These are phyloP conservation scores for Tylopilus subfusipes DNA, from an alignment of 768 basidiomycete genomes.

Conservation along the genomic window DNA sequence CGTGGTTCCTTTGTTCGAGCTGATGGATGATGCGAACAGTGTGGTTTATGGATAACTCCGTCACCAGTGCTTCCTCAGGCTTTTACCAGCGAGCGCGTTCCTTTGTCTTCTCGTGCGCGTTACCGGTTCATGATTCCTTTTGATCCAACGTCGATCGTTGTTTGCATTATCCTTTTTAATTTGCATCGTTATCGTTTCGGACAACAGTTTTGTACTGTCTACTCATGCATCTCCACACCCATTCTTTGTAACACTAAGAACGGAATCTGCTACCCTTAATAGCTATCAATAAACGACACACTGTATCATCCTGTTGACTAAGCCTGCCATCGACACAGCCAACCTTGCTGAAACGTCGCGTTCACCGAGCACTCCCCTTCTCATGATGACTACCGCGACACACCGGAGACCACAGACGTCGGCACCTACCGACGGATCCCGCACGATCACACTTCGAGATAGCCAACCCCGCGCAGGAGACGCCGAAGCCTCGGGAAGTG, in stretches of 20 bases:
- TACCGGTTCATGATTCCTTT: background rate
- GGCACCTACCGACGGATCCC: slow-evolving; percentile 49
- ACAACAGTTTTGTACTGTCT: slow-evolving; percentile 23
- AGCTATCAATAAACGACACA: slow-evolving; percentile 8
- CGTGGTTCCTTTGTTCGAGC: background rate
- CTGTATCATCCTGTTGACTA: slow-evolving; percentile 27
- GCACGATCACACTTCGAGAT: slow-evolving; percentile 47
- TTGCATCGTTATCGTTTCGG: slow-evolving; percentile 24
- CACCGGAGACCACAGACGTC: slow-evolving; percentile 37
- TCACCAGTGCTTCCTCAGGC: background rate
- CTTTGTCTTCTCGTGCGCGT: slow-evolving; percentile 9
- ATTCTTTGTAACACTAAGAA: slow-evolving; percentile 26
- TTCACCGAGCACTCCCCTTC: background rate
- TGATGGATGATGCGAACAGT: slow-evolving; percentile 24
- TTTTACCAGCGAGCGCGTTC: slow-evolving; percentile 2
- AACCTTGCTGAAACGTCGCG: background rate
- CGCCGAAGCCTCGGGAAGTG: background rate
- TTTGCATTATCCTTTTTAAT: slow-evolving; percentile 16
- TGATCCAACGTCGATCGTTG: slow-evolving; percentile 31
- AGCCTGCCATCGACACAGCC: background rate
- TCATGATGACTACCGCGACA: slow-evolving; percentile 21
- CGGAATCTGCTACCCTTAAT: slow-evolving; percentile 20
- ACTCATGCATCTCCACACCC: slow-evolving; percentile 23
- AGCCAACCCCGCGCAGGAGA: slow-evolving; percentile 32
- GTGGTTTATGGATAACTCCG: slow-evolving; percentile 41